Evolutionary conservation across 1,139 yeast genomes (phyloP), one percentile per base, ranked within the genome.

Genomic region (Saccharomyces hybrid): DNA sequence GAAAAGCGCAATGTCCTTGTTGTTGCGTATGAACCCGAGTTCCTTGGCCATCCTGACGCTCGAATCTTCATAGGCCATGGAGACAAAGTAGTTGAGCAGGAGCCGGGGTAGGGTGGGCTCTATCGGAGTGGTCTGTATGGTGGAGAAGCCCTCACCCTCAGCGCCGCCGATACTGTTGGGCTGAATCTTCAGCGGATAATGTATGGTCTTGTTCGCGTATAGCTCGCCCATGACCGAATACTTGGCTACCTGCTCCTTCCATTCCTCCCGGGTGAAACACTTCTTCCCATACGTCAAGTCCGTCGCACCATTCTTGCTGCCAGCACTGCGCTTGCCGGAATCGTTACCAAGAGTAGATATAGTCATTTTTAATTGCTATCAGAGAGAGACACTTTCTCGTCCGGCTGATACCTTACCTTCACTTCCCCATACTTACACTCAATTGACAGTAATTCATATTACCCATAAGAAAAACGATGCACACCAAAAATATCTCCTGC

Each of bases 41-140:
- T 67, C 70, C 55, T 60, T 60, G 8, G 69, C 69, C 70, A 68
- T 64, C 25, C 68, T 56, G n/a, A 64, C 54, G 47, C 67, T 59
- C 8, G 70, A 58, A 28, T 66, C 68, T 52, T 66, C 70, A 50
- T 64, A 65, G 1, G 66, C 68, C 65, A 64, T 62, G 5, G 62
- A 58, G 27, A 68, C 63, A 53, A 68, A 68, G 56, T 67, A 68
- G 52, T 68, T 67, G 26, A 68, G 55, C 52, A 68, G 50, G 19
- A 68, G 50, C 38, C 54, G 57, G 3, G 70, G 66, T 13, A 67
- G 57, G 9, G 64, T 54, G 5, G 66, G 63, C 42, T 66, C 69
- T 16, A 38, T 38, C 44, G 44, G 44, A 3, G 25, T 38, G 4
- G 44, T 49, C 58, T 41, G 23, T 38, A 27, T 9, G 46, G n/a